Conservation (phyloP, 2,329 filamentous ascomycete species). For the Phialophora tarda region DNA sequence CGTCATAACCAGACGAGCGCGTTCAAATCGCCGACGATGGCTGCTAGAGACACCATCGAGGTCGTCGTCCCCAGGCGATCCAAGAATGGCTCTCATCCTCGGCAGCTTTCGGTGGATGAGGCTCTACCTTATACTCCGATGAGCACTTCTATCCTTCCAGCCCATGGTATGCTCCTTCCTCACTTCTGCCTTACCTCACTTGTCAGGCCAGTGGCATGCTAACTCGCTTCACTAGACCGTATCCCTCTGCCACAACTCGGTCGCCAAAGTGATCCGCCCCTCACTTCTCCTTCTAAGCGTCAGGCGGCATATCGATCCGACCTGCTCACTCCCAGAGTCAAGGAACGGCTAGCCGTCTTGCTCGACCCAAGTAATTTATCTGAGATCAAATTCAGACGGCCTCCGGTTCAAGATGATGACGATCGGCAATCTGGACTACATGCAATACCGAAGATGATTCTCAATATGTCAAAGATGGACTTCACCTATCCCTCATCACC, state of each 20-base stretch:
- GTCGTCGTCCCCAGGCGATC: conserved; percentile 45
- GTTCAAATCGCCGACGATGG: conserved; percentile 16
- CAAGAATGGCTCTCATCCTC: conserved; percentile 18
- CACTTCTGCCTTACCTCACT: conserved; percentile 2
- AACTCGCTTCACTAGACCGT: conserved; percentile 29
- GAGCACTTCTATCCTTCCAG: conserved; percentile 51
- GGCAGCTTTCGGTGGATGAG: conserved; percentile 53
- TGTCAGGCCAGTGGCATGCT: neutral
- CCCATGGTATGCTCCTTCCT: conserved; percentile 46
- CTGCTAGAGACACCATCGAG: conserved; percentile 43
- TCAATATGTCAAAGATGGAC: conserved; percentile 34
- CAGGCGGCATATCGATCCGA: conserved; percentile 28
- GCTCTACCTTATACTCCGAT: conserved; percentile 57
- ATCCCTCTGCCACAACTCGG: conserved; percentile 36
- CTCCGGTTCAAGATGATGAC: conserved; percentile 23
- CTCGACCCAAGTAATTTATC: conserved; percentile 31
- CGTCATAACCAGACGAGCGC: neutral
- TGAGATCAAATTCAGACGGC: conserved; percentile 34
- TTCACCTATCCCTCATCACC: conserved; percentile 29
- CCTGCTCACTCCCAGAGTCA: conserved; percentile 24
- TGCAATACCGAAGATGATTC: conserved; percentile 32
- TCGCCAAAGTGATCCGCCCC: conserved; percentile 21
- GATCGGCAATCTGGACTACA: conserved; percentile 26
- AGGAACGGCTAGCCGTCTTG: conserved; percentile 28
- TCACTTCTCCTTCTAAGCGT: conserved; percentile 30